These are phyloP conservation scores for Rhizophora apiculata DNA, from an alignment of 345 rosid species.

Conservation along the genomic window DNA sequence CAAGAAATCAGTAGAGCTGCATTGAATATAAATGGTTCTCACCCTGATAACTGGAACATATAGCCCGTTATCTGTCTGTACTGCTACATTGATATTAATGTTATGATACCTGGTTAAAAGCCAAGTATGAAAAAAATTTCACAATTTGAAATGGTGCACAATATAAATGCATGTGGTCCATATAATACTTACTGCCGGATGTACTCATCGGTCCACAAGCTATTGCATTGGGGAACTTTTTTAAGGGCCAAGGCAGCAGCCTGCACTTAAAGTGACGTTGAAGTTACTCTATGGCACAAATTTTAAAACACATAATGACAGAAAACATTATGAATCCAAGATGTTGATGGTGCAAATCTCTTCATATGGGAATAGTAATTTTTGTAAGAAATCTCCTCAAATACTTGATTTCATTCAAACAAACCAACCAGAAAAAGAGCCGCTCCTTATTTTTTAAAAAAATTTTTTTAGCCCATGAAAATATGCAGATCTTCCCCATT, in stretches of 20 bases:
- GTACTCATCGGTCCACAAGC: constrained; percentile 93
- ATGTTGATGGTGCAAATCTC: not conserved
- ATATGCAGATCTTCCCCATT: not conserved
- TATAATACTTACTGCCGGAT: constrained; percentile 82
- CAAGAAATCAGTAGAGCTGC: not conserved
- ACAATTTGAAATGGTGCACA: not conserved
- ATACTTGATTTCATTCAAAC: no score
- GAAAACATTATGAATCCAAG: not conserved
- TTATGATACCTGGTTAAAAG: constrained; percentile 57
- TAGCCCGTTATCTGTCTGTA: constrained; percentile 95
- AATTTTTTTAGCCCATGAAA: not conserved
- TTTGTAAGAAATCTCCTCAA: not conserved
- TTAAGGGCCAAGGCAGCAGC: constrained; percentile 96
- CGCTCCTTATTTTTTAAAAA: no score
- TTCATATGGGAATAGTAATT: not conserved
- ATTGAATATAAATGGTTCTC: constrained; percentile 16
- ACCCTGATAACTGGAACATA: constrained; percentile 95
- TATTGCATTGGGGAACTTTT: constrained; percentile 94
- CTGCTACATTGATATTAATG: constrained; percentile 89
- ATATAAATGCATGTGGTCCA: constrained; percentile 4
- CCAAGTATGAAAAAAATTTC: not conserved
- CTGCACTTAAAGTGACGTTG: constrained; percentile 32
- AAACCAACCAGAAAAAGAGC: not conserved
- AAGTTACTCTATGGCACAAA: constrained; percentile 3
- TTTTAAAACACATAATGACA: not conserved